Conservation (phyloP, 352 stramenopile genomes). For the Phytophthora idaei region DNA sequence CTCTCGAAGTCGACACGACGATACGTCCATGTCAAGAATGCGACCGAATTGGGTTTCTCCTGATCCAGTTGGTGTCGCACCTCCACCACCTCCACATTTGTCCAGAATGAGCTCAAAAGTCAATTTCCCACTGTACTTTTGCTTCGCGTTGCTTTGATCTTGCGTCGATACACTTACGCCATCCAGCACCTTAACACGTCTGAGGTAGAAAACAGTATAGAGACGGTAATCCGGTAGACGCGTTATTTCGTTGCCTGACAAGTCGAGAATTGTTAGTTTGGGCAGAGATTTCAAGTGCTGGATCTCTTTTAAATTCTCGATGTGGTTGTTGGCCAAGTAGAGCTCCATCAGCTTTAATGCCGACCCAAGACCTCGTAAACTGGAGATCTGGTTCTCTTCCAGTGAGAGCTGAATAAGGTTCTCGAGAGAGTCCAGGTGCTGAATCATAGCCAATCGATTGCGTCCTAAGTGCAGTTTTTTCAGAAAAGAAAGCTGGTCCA, state of each 20-base stretch:
- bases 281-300: conserved; percentile 82
- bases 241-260: conserved; percentile 83
- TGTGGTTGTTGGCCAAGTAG: conserved; percentile 86
- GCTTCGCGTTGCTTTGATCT: conserved; percentile 81
- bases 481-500: conserved; percentile 58
- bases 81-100: conserved; percentile 54
- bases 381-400: conserved; percentile 86
- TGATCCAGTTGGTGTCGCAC: conserved; percentile 4
- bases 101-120: conserved; percentile 86
- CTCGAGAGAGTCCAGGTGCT: conserved; percentile 61
- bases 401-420: conserved; percentile 81
- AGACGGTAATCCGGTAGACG: conserved; percentile 68
- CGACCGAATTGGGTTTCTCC: conserved; percentile 52
- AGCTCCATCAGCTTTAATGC: conserved; percentile 85
- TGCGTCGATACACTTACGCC: conserved; percentile 73
- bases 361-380: conserved; percentile 59
- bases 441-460: conserved; percentile 73
- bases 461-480: conserved; percentile 82
- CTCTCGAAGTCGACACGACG: conserved; percentile 76
- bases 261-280: conserved; percentile 87
- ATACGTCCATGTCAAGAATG: conserved; percentile 76
- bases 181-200: conserved; percentile 85
- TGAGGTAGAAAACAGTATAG: conserved; percentile 83
- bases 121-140: conserved; percentile 89
- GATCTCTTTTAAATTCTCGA: conserved; percentile 81